Base-by-base conservation (phyloP, 345 rosid genomes). In the Pugionium cornutum region DNA sequence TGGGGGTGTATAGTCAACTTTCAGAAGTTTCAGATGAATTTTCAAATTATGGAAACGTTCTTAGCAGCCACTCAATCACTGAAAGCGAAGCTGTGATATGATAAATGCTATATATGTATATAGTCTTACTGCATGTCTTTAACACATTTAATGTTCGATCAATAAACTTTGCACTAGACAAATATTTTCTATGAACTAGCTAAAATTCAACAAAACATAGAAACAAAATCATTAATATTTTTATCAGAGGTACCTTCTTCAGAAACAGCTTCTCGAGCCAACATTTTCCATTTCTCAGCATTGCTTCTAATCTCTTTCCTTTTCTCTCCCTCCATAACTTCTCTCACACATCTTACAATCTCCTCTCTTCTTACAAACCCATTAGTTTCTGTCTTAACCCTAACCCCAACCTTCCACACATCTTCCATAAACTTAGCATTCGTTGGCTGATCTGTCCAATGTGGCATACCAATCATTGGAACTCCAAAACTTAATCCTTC, bases 231-330 rank as follows among this genome's bases (percentile, higher is more conserved):
- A 1, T 77, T 55, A 1, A 83, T 75, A 41, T 72, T 76, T 53
- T 61, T 67, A 39, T 83, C 84, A 4, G 90, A 85, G 63, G 71
- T 85, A 67, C 89, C 89, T 9, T 83, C 88, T 62, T 77, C 76
- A 46, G 79, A 61, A 9, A 75, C 83, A 63, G 90, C 81, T 28
- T 60, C 77, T 62, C 18, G 72, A n/a, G 89, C 87, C 31, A 79
- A 37, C 32, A 72, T 65, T 70, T 68, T 86, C 91, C 88, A 88
- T 45, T 67, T 80, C 40, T 49, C 72, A 1, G 80, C 77, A 62
- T 75, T 84, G 4, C 3, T 70, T 75, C 60, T 76, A 5, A 84
- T 76, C 33, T 76, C 83, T 37, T 71, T 41, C 1, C 67, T 74
- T 46, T 53, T 76, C 4, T 74, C 81, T 39, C 84, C 86, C 27